Evolutionary conservation across 192 early-diverging fungal species (phyloP).

Genomic region (Podila epicladia): DNA sequence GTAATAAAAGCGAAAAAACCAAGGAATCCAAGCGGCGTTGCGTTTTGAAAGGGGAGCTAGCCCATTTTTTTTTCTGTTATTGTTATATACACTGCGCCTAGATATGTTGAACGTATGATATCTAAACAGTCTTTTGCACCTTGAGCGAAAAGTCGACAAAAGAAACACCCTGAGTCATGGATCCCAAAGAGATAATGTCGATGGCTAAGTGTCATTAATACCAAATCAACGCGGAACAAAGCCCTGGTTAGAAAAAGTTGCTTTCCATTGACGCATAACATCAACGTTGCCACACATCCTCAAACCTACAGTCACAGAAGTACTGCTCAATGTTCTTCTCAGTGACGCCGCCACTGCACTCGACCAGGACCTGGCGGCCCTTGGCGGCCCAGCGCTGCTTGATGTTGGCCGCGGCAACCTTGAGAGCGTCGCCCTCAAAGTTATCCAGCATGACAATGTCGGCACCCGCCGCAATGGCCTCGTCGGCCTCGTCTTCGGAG

Average conservation of each 20-base stretch:
- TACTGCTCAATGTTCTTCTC: constrained; percentile 82
- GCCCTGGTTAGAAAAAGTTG: background rate
- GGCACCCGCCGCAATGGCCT: constrained; percentile 95
- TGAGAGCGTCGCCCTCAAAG: constrained; percentile 77
- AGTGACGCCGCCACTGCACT: constrained; percentile 96
- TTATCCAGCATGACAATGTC: constrained; percentile 99
- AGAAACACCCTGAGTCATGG: constrained; percentile 92
- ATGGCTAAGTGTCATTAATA: constrained; percentile 58
- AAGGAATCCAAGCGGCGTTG: background rate
- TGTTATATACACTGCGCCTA: background rate
- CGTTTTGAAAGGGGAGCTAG: too few species aligned
- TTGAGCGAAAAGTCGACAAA: constrained; percentile 99
- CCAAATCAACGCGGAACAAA: background rate
- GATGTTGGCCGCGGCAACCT: constrained; percentile 72
- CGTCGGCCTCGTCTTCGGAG: constrained; percentile 90
- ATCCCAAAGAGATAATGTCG: constrained; percentile 93
- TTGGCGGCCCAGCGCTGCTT: constrained; percentile 76
- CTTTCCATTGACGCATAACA: background rate
- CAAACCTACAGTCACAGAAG: constrained; percentile 77
- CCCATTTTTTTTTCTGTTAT: too few species aligned
- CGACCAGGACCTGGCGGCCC: constrained; percentile 81
- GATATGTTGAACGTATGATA: background rate
- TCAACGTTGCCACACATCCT: constrained; percentile 20
- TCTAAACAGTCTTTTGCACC: constrained; percentile 59
- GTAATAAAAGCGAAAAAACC: background rate